phyloP scores from a whole-genome alignment of 73 alveolate species.

The Paraurostyla sp. region DNA sequence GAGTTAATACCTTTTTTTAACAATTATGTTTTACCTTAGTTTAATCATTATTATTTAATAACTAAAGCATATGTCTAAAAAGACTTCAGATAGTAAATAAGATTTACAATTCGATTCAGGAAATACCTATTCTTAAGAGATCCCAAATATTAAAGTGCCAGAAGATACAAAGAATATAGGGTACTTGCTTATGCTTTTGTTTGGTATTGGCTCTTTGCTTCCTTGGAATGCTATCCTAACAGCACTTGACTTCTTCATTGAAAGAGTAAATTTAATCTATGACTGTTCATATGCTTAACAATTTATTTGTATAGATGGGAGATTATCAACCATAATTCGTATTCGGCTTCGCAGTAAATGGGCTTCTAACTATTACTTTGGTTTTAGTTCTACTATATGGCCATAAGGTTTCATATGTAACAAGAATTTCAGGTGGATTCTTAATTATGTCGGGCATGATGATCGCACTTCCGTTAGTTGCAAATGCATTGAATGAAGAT shows the following conservation, averaged over 20 bases:
- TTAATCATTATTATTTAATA: no score
- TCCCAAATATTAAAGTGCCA: constrained; percentile 31
- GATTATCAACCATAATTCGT: constrained; percentile 40
- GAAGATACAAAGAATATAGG: constrained; percentile 62
- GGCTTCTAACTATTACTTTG: constrained; percentile 1
- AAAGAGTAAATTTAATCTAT: constrained; percentile 4
- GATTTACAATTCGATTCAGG: no score
- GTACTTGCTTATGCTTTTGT: constrained; percentile 48
- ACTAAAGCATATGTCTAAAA: no score
- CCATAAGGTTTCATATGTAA: constrained; percentile 32
- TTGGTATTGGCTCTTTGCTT: constrained; percentile 73
- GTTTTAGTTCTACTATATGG: constrained; percentile 38
- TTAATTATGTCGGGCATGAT: constrained; percentile 11
- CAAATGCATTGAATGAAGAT: not conserved
- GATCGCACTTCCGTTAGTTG: constrained; percentile 46
- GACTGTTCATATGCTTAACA: not conserved
- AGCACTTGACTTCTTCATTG: constrained; percentile 69
- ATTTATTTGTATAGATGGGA: not conserved
- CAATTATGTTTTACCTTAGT: no score
- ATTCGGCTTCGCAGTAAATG: constrained; percentile 44
- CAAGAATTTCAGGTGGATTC: constrained; percentile 49
- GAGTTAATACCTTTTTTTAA: no score
- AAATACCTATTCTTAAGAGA: constrained; percentile 16
- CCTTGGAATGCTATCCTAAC: constrained; percentile 80
- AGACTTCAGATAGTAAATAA: no score